These are phyloP conservation scores for Cronartium ribicola DNA, from an alignment of 1,284 basidiomycete species.

Conservation along the genomic window DNA sequence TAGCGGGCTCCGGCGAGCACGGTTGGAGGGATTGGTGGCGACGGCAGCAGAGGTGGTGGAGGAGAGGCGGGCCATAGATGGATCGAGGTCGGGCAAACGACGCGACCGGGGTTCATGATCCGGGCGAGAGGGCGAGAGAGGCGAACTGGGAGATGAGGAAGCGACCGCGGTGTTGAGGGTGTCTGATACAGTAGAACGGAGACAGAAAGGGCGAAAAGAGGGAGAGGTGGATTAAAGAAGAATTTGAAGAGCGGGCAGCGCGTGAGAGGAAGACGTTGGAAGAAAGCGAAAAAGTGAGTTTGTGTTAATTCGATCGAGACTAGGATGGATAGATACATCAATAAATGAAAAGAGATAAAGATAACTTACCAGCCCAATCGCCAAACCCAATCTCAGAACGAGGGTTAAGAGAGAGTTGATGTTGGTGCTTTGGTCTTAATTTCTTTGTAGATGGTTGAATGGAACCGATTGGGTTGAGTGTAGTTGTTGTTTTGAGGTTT, in stretches of 20 bases:
- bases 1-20: background rate
- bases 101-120: background rate
- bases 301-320: background rate
- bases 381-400: slow-evolving; percentile 40
- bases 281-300: background rate
- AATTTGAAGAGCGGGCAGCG: background rate
- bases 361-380: slow-evolving; percentile 35
- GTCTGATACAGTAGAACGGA: too few relatives aligned
- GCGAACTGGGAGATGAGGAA: slow-evolving; percentile 26
- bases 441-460: slow-evolving; percentile 31
- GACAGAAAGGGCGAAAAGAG: background rate
- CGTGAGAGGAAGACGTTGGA: background rate
- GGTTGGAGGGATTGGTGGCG: slow-evolving; percentile 3
- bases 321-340: background rate
- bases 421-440: slow-evolving; percentile 27
- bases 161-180: slow-evolving; percentile 39
- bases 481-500: background rate
- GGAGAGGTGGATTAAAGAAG: background rate
- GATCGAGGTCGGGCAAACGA: background rate
- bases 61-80: background rate
- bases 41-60: background rate
- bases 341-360: background rate
- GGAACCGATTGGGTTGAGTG: slow-evolving; percentile 9
- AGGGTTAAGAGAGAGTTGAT: slow-evolving; percentile 13
- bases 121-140: background rate